Evolutionary conservation across 805 yeast species (phyloP).

Genomic region (Candida odintsovae): DNA sequence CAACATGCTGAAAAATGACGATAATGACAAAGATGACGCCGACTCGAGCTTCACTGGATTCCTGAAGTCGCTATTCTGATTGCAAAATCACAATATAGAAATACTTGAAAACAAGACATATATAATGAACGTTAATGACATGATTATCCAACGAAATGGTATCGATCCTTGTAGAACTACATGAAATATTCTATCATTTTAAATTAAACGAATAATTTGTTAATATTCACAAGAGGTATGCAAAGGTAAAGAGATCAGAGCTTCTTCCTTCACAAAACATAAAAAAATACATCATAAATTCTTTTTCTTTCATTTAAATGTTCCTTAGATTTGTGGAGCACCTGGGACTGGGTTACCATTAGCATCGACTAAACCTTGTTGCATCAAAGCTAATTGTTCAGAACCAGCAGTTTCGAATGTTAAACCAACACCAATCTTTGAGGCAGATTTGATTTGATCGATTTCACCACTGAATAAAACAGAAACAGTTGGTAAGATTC

Average conservation of each 20-base stretch:
- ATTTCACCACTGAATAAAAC: conserved; percentile 87
- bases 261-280: neutral
- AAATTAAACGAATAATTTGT: neutral
- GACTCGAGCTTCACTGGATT: conserved; percentile 17
- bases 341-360: conserved; percentile 85
- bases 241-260: neutral
- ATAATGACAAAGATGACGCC: neutral
- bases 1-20: conserved; percentile 14
- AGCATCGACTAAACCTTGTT: conserved; percentile 76
- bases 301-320: neutral
- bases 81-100: neutral
- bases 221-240: neutral
- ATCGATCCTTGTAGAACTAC: neutral
- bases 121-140: conserved; percentile 1
- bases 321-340: conserved; percentile 49
- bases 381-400: conserved; percentile 88
- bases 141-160: too few relatives aligned
- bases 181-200: neutral
- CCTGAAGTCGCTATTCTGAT: conserved; percentile 15
- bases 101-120: neutral
- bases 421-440: conserved; percentile 87
- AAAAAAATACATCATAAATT: neutral
- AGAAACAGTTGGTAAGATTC: conserved; percentile 87
- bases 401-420: conserved; percentile 95
- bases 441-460: conserved; percentile 75